Percentiles rank a stretch among this genome's conserved stretches.
Conservation (phyloP, 192 early-diverging fungal species). For the Phycomyces blakesleeanus region DNA sequence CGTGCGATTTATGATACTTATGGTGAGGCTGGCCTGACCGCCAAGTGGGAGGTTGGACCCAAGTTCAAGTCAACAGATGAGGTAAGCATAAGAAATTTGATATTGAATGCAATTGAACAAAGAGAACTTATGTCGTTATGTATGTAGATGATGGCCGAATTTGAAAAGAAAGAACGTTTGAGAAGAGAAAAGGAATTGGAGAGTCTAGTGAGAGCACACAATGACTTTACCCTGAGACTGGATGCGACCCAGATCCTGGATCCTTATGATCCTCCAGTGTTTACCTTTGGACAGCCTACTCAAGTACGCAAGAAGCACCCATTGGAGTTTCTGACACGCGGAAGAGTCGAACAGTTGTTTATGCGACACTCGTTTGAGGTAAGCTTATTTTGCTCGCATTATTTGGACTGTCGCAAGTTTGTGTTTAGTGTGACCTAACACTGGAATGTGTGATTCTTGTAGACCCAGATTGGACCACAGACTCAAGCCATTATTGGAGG, state of each 20-base stretch:
- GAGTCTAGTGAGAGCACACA: constrained; percentile 58
- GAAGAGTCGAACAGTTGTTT: constrained; percentile 45
- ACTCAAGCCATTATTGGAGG: constrained; percentile 53
- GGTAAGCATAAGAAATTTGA: constrained; percentile 30
- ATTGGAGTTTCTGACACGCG: constrained; percentile 30
- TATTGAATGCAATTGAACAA: neutral
- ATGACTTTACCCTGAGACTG: constrained; percentile 49
- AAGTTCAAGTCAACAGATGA: constrained; percentile 65
- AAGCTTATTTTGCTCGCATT: neutral
- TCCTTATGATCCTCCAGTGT: constrained; percentile 42
- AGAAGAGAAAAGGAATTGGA: constrained; percentile 63
- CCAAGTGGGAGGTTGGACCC: constrained; percentile 59
- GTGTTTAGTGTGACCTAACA: neutral
- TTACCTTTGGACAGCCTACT: constrained; percentile 32
- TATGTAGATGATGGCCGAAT: constrained; percentile 57
- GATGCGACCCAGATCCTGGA: constrained; percentile 50
- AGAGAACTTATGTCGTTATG: constrained; percentile 1
- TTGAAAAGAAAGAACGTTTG: constrained; percentile 56
- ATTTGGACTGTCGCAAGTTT: neutral
- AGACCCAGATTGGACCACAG: constrained; percentile 52
- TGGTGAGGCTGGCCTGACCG: constrained; percentile 81
- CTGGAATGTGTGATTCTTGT: neutral
- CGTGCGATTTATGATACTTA: constrained; percentile 89
- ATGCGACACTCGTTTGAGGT: constrained; percentile 66
- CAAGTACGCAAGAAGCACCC: constrained; percentile 10